A percentile compares a stretch with the other conserved stretches of the same genome.
phyloP scores from a whole-genome alignment of 1,139 yeast species.

The Insectozyma bohioensis region DNA sequence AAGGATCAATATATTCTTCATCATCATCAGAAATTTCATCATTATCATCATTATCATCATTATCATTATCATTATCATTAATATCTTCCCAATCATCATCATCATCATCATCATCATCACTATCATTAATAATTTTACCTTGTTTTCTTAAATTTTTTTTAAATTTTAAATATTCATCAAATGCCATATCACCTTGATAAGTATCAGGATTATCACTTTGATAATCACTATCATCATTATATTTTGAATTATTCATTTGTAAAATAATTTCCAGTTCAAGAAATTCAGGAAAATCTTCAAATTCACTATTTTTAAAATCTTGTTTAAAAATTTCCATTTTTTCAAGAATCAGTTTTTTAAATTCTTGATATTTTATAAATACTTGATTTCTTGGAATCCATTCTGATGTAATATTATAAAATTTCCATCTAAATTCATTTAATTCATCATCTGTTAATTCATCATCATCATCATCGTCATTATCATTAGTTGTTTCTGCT shows the following conservation, averaged over 20 bases:
- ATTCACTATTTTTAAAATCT: constrained; percentile 13
- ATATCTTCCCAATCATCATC: constrained; percentile 12
- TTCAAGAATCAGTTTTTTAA: constrained; percentile 8
- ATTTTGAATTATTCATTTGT: constrained; percentile 9
- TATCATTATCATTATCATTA: constrained; percentile 8
- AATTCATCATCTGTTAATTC: constrained; percentile 12
- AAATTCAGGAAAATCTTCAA: constrained; percentile 17
- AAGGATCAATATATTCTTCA: constrained; percentile 2
- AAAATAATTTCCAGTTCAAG: constrained; percentile 13
- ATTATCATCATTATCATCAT: constrained; percentile 10
- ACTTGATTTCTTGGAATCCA: constrained; percentile 12
- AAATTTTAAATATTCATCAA: constrained; percentile 14
- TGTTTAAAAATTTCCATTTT: constrained; percentile 8
- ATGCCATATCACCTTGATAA: constrained; percentile 20
- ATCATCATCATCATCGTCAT: constrained; percentile 8
- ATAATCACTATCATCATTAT: constrained; percentile 23
- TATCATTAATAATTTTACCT: constrained; percentile 3
- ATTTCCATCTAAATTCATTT: constrained; percentile 11
- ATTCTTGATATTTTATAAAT: constrained; percentile 7
- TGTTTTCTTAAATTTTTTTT: constrained; percentile 11
- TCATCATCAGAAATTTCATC: constrained; percentile 8
- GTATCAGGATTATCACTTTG: constrained; percentile 17
- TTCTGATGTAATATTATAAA: constrained; percentile 9
- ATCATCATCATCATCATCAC: constrained; percentile 7
- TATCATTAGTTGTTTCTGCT: constrained; percentile 5